These are phyloP conservation scores for Arthrobotrys iridis DNA, from an alignment of 2,329 filamentous ascomycete genomes.

Conservation along the genomic window DNA sequence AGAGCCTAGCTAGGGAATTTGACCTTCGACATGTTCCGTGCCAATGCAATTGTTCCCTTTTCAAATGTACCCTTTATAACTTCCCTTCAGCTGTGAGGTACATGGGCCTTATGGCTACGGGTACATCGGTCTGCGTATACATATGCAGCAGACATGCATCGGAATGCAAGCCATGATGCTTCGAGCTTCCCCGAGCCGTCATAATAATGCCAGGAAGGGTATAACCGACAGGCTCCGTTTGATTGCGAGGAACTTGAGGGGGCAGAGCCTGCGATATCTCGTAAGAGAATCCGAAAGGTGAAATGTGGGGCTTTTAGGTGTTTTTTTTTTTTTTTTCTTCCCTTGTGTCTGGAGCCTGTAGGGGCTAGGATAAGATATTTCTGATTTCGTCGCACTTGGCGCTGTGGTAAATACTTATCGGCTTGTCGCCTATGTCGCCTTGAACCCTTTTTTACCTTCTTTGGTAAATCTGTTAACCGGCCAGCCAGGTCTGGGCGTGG, in stretches of 20 bases:
- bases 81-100: neutral
- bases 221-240: neutral
- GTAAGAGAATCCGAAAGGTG: slow-evolving; percentile 1
- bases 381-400: slow-evolving; percentile 38
- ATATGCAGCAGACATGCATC: slow-evolving; percentile 47
- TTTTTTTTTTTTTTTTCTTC: too few relatives aligned
- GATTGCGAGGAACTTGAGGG: neutral
- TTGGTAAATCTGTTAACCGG: neutral
- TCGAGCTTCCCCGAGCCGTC: slow-evolving; percentile 52
- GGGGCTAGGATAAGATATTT: slow-evolving; percentile 24
- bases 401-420: slow-evolving; percentile 26
- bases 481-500: neutral
- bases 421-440: slow-evolving; percentile 2
- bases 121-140: slow-evolving; percentile 20
- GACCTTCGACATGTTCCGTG: slow-evolving; percentile 8
- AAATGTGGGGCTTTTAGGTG: slow-evolving; percentile 13
- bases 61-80: slow-evolving; percentile 24
- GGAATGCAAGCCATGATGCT: slow-evolving; percentile 52
- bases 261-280: slow-evolving; percentile 1
- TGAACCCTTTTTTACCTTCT: neutral
- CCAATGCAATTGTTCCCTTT: slow-evolving; percentile 6
- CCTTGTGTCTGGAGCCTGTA: too few relatives aligned
- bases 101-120: slow-evolving; percentile 16
- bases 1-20: slow-evolving; percentile 22
- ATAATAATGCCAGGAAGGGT: slow-evolving; percentile 24